Evolutionary conservation across 164 flowering plant genomes (phyloP).

Genomic region (Amborella trichopoda): DNA sequence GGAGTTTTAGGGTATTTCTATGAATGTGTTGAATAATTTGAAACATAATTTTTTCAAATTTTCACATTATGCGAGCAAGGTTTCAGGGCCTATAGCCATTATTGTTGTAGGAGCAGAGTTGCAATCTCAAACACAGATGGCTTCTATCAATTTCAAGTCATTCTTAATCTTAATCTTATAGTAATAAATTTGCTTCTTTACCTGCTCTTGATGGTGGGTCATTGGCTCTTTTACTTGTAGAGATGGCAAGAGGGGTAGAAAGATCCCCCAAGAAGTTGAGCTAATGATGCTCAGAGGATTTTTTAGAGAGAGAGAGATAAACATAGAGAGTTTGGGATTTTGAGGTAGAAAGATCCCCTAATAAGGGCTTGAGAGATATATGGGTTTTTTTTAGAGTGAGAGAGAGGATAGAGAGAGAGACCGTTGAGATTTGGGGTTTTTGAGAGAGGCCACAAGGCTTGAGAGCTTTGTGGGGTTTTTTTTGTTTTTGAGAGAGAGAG

Average conservation of each 20-base stretch:
- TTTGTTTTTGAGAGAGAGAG: no score
- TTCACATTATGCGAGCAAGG: slow-evolving; percentile 77
- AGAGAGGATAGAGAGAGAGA: no score
- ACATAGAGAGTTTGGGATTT: no score
- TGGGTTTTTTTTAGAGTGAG: no score
- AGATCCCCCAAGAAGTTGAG: slow-evolving; percentile 85
- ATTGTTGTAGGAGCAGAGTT: slow-evolving; percentile 96
- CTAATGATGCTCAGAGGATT: no score
- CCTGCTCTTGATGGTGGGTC: slow-evolving; percentile 98
- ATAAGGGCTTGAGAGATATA: no score
- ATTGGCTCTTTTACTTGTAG: slow-evolving; percentile 68
- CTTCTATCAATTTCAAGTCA: slow-evolving; percentile 84
- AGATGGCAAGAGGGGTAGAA: slow-evolving; percentile 91
- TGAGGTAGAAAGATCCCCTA: no score
- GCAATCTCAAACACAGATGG: slow-evolving; percentile 80
- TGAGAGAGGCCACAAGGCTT: no score
- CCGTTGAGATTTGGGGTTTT: no score
- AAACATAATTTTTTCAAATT: slow-evolving; percentile 81
- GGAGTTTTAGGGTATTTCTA: slow-evolving; percentile 73
- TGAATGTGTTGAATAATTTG: slow-evolving; percentile 66
- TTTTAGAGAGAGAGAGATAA: no score
- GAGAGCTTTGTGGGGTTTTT: no score
- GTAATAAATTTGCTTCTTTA: slow-evolving; percentile 84
- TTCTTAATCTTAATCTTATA: slow-evolving; percentile 84
- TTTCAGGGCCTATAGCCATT: slow-evolving; percentile 93